A percentile compares a stretch with the other conserved stretches of the same genome.
These are phyloP conservation scores for Coccinonectria pachysandricola DNA, from an alignment of 2,329 filamentous ascomycete genomes.

Conservation along the genomic window DNA sequence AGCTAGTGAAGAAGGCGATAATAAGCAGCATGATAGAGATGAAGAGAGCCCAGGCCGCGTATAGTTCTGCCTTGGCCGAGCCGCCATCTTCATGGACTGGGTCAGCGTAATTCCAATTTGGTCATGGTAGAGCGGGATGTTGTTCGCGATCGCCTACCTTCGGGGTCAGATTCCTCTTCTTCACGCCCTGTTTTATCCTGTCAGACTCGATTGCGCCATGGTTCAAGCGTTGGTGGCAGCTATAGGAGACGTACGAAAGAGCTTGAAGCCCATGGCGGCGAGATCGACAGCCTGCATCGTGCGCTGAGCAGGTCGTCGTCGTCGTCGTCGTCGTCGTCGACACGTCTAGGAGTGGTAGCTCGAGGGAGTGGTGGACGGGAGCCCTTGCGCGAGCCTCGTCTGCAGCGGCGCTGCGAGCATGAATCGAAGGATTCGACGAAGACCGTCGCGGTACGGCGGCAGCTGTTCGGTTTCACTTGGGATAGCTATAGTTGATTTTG, in stretches of 20 bases:
- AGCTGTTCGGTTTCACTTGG: no score
- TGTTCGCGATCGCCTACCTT: constrained; percentile 20
- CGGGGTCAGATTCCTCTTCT: constrained; percentile 23
- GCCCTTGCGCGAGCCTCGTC: constrained; percentile 17
- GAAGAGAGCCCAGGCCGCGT: constrained; percentile 93
- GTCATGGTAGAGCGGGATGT: no score
- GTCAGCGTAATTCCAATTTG: no score
- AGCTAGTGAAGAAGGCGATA: constrained; percentile 90
- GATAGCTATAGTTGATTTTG: no score
- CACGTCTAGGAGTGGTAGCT: constrained; percentile 6
- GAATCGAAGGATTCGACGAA: constrained; percentile 7
- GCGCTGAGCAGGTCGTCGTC: constrained; percentile 2
- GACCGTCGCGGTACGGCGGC: no score
- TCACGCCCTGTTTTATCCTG: constrained; percentile 18
- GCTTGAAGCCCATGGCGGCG: constrained; percentile 21
- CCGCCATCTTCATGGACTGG: constrained; percentile 68
- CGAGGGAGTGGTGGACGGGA: constrained; percentile 9
- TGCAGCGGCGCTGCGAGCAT: constrained; percentile 14
- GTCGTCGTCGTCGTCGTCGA: not conserved
- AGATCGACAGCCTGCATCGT: constrained; percentile 15
- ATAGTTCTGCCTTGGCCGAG: constrained; percentile 84
- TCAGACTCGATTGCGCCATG: constrained; percentile 8
- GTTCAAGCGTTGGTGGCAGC: constrained; percentile 2
- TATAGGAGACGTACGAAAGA: constrained; percentile 20
- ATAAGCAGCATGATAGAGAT: constrained; percentile 94